phyloP scores from a whole-genome alignment of 352 stramenopile species.

The Thraustotheca clavata region DNA sequence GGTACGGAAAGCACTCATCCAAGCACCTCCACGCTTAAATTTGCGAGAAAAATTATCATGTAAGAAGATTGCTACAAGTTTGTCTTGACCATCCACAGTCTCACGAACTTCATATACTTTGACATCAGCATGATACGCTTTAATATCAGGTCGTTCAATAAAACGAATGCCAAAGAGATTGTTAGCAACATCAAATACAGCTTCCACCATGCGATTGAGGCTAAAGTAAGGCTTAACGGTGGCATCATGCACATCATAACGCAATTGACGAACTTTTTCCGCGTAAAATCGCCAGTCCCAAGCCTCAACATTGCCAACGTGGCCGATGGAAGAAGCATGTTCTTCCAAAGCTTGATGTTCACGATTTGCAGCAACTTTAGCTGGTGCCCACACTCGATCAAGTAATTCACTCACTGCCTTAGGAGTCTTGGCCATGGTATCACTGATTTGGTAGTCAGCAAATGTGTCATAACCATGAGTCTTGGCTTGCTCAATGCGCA shows the following conservation, averaged over 20 bases:
- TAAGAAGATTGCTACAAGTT: conserved; percentile 45
- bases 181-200: conserved; percentile 45
- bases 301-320: conserved; percentile 36
- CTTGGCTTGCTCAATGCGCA: conserved; percentile 39
- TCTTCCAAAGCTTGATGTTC: conserved; percentile 41
- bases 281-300: conserved; percentile 69
- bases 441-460: conserved; percentile 46
- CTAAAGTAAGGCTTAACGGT: conserved; percentile 58
- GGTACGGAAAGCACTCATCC: conserved; percentile 56
- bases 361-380: conserved; percentile 42
- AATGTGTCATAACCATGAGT: conserved; percentile 42
- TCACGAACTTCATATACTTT: conserved; percentile 48
- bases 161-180: conserved; percentile 58
- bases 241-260: conserved; percentile 57
- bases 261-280: conserved; percentile 42
- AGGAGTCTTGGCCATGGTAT: conserved; percentile 57
- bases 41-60: conserved; percentile 51
- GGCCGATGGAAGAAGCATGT: conserved; percentile 34
- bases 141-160: conserved; percentile 31
- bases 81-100: no score
- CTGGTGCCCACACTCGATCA: conserved; percentile 23
- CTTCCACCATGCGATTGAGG: conserved; percentile 39
- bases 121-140: conserved; percentile 53
- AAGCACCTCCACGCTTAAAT: conserved; percentile 42
- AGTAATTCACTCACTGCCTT: conserved; percentile 43